A percentile compares a stretch with the other conserved stretches of the same genome.
Conservation (phyloP, 331 rosid species). For the Telfairia occidentalis region DNA sequence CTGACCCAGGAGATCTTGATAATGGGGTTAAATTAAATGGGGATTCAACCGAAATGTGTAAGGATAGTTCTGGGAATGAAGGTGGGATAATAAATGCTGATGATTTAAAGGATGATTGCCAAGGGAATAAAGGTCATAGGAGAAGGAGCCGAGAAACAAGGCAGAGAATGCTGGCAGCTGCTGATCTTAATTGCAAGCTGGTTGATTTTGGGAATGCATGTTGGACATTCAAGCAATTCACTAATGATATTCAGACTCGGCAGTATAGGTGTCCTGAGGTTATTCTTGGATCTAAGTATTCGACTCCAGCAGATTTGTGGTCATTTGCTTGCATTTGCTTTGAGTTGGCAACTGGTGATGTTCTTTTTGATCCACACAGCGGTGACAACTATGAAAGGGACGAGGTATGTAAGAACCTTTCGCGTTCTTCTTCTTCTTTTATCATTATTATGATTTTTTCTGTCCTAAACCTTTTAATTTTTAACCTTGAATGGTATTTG, state of each 20-base stretch:
- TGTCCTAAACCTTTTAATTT: background rate
- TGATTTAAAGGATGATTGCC: conserved; percentile 28
- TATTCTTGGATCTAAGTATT: conserved; percentile 74
- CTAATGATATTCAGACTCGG: conserved; percentile 79
- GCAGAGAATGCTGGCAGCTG: conserved; percentile 43
- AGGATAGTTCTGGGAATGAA: conserved; percentile 24
- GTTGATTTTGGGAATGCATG: conserved; percentile 91
- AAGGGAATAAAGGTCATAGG: conserved; percentile 33
- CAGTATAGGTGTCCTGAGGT: conserved; percentile 88
- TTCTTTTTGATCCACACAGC: conserved; percentile 84
- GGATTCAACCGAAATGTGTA: conserved; percentile 28
- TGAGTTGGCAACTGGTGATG: conserved; percentile 75
- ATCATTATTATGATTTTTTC: background rate
- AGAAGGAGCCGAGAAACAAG: conserved; percentile 40
- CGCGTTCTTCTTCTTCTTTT: background rate
- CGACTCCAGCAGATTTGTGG: conserved; percentile 76
- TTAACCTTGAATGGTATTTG: background rate
- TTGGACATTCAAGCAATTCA: conserved; percentile 78
- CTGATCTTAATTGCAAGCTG: conserved; percentile 64
- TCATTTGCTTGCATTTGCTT: conserved; percentile 82
- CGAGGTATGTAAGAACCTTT: conserved; percentile 36
- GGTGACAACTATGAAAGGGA: conserved; percentile 88
- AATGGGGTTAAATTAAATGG: conserved; percentile 32
- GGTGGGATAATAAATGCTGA: conserved; percentile 23
- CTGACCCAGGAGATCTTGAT: conserved; percentile 25